These are phyloP conservation scores for Cryptococcus maquisensis DNA, from an alignment of 1,284 basidiomycete species.

Conservation along the genomic window DNA sequence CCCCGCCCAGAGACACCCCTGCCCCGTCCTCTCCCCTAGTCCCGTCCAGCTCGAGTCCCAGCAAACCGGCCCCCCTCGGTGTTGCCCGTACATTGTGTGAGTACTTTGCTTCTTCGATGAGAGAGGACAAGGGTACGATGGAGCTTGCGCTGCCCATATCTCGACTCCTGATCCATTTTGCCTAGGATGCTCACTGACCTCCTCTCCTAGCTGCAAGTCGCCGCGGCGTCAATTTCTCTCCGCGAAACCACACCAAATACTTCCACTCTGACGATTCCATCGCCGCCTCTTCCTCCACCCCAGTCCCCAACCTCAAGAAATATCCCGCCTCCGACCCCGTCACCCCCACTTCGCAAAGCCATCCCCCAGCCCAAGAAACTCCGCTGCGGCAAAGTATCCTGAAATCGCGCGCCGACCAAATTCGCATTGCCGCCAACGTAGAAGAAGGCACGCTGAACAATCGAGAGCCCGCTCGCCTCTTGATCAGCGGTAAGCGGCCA, in stretches of 20 bases:
- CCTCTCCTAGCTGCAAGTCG: slow-evolving; percentile 4
- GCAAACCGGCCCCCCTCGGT: slow-evolving; percentile 7
- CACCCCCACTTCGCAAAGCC: slow-evolving; percentile 9
- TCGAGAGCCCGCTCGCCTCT: slow-evolving; percentile 38
- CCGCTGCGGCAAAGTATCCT: slow-evolving; percentile 28
- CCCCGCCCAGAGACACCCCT: background rate
- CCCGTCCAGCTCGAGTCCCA: slow-evolving; percentile 13
- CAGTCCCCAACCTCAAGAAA: slow-evolving; percentile 2
- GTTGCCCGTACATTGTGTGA: slow-evolving; percentile 12
- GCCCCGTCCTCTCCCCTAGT: slow-evolving; percentile 6
- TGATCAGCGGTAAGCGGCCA: slow-evolving; percentile 36
- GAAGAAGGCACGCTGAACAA: slow-evolving; percentile 46
- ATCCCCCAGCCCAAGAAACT: slow-evolving; percentile 1
- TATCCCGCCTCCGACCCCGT: slow-evolving; percentile 17
- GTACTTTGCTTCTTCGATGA: background rate
- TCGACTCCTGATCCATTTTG: too few relatives aligned
- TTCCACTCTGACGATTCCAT: slow-evolving; percentile 36
- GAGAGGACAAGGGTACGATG: background rate
- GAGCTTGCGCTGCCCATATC: too few relatives aligned
- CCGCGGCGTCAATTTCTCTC: slow-evolving; percentile 37
- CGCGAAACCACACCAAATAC: slow-evolving; percentile 31
- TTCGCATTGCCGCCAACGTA: slow-evolving; percentile 37
- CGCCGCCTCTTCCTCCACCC: slow-evolving; percentile 11
- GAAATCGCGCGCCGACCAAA: slow-evolving; percentile 28
- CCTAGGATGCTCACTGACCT: background rate